phyloP scores from a whole-genome alignment of 2,329 filamentous ascomycete genomes.

The Ustulina deusta region DNA sequence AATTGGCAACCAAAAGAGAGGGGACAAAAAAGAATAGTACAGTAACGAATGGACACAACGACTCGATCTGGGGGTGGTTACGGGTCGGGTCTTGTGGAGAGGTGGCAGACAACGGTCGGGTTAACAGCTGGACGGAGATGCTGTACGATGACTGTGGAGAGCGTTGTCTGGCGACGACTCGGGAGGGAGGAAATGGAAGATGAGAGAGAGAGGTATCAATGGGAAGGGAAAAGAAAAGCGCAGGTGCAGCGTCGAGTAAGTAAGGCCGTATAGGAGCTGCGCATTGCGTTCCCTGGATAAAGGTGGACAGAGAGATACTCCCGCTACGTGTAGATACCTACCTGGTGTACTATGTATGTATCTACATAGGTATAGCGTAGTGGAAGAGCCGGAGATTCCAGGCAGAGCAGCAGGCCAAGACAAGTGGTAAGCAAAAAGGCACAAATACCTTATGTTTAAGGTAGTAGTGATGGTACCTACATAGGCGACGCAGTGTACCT shows the following conservation, averaged over 20 bases:
- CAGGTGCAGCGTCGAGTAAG: slow-evolving; percentile 32
- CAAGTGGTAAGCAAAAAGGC: background rate
- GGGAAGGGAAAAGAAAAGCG: slow-evolving; percentile 33
- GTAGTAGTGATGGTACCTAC: background rate
- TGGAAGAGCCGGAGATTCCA: slow-evolving; percentile 23
- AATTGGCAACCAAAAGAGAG: slow-evolving; percentile 39
- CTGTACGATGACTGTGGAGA: slow-evolving; percentile 43
- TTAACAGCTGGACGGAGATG: slow-evolving; percentile 39
- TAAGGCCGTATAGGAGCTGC: slow-evolving; percentile 24
- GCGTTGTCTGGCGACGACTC: slow-evolving; percentile 40
- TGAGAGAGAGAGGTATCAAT: slow-evolving; percentile 28
- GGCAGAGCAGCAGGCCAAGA: background rate
- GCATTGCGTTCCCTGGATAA: slow-evolving; percentile 32
- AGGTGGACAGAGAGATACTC: slow-evolving; percentile 24
- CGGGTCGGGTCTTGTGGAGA: slow-evolving; percentile 39
- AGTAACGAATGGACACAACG: slow-evolving; percentile 47
- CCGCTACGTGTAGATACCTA: background rate
- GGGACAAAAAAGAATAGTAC: slow-evolving; percentile 39
- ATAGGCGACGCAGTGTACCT: background rate
- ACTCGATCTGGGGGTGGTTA: slow-evolving; percentile 43
- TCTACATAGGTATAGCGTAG: background rate
- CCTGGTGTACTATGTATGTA: background rate
- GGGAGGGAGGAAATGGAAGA: slow-evolving; percentile 36
- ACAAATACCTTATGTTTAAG: background rate
- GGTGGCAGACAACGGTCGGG: slow-evolving; percentile 45